Base-by-base conservation (phyloP, 2,329 filamentous ascomycete species). In the Orbilia oligospora region DNA sequence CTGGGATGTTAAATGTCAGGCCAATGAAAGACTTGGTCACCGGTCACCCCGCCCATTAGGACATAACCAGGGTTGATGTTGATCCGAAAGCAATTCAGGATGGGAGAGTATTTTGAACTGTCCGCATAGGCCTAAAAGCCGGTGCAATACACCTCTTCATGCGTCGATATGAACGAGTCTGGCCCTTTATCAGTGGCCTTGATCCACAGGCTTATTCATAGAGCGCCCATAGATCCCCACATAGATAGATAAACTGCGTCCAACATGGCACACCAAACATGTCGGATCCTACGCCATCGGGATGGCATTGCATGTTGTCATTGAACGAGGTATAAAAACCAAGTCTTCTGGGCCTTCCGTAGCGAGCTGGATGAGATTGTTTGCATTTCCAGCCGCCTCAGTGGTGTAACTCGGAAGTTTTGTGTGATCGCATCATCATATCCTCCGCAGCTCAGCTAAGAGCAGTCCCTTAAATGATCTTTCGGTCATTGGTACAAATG, bases 1-100 rank as follows among this genome's bases (percentile, higher is more conserved):
- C 36, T 27, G 27, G 18, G 36, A 56, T 24, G 69, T 41, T 36
- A 48, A 27, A 56, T 18, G n/a, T 30, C 58, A 72, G 58, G 20
- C 69, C 69, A 49, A 56, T 72, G 69, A 48, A 56, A 58, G 27
- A 38, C 20, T 14, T 16, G 20, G 56, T 9, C 53, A 30, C 44
- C 33, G 44, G 51, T 18, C 48, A 36, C 24, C n/a, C 16, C 38
- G 18, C 65, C 18, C 12, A n/a, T n/a, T 38, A 18, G 36, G 51
- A 55, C 51, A 51, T 30, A 30, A 30, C 3, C 14, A 27, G 61
- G 58, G 51, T n/a, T 49, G 36, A 51, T 24, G 70, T 56, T 58
- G 61, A 66, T 61, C 51, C 36, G 49, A 73, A 46, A 67, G 69
- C 61, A 61, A 20, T 66, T 66, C 38, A 53, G 30, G 12, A 66